Evolutionary conservation across 345 rosid species (phyloP).

Genomic region (Excoecaria cochinchinensis): DNA sequence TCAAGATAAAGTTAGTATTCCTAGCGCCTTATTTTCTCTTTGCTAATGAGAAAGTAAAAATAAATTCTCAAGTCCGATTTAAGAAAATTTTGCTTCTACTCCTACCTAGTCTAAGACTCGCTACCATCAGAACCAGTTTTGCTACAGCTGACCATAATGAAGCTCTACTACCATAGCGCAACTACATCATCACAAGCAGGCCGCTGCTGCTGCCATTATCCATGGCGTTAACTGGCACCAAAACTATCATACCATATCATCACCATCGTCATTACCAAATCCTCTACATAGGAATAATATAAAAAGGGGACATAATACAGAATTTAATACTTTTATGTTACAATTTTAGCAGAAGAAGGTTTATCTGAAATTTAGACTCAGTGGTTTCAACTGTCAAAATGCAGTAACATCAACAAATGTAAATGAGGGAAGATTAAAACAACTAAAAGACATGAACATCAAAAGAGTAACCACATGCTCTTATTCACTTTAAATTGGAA

Average conservation of each 20-base stretch:
- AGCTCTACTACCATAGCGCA: background rate
- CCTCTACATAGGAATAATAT: background rate
- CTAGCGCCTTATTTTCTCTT: background rate
- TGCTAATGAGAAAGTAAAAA: background rate
- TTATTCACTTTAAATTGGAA: background rate
- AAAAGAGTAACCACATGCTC: background rate
- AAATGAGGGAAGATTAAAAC: background rate
- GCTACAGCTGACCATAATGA: background rate
- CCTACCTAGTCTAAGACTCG: background rate
- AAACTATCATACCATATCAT: background rate
- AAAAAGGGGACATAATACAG: background rate
- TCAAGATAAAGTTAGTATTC: too few species aligned
- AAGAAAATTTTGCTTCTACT: background rate
- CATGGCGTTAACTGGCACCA: background rate
- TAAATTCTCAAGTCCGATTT: background rate
- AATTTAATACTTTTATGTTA: background rate
- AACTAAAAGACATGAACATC: background rate
- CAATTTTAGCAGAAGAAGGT: background rate
- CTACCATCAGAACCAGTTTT: background rate
- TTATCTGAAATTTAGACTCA: background rate
- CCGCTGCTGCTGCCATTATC: background rate
- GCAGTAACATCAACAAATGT: background rate
- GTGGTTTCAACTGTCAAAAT: background rate
- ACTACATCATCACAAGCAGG: background rate
- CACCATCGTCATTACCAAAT: background rate